Base-by-base conservation (phyloP, 1,284 basidiomycete species). In the Calocybe gambosa region DNA sequence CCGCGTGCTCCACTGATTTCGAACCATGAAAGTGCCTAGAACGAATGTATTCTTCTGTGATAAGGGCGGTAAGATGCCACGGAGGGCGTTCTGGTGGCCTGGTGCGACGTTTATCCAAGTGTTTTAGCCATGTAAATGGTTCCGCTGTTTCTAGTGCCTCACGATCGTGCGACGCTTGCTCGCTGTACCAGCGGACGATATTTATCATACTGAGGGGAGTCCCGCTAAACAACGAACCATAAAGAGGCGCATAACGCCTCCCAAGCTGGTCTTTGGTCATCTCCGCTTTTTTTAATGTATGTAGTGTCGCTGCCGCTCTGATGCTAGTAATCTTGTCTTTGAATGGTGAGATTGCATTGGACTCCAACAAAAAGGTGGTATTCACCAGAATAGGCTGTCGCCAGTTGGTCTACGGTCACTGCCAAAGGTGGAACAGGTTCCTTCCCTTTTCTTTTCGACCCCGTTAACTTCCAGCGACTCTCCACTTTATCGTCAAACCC, bases 101-200 rank as follows among this genome's bases (percentile, higher is more conserved):
- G 35, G 56, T 61, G 29, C 62, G 59, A 20, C 63, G 64, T 50
- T 70, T 76, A 39, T 79, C 75, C 45, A 77, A 66, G 58, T 86
- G 80, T 55, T 78, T 82, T 21, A 85, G 61, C 85, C 83, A 88
- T 4, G 79, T 78, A 43, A 82, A 67, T 10, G 84, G 82, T 56
- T 88, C 85, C 1, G 73, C 69, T 43, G 72, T 73, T 47, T 80
- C 78, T 18, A 88, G 58, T 26, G 74, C 68, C 9, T 66, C 58
- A 49, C 68, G 75, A 9, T 75, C 60, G 15, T 67, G 56, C 4
- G 62, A 55, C 23, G 75, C 71, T 48, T 79, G 75, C 23, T 64
- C 60, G 23, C 65, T 60, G 51, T 78, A 77, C 85, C 85, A 88
- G 29, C 73, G 75, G 34, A 69, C 70, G 18, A 80, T 69, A 36